Conservation (phyloP, 2,329 filamentous ascomycete species). For the Stenocarpella maydis region DNA sequence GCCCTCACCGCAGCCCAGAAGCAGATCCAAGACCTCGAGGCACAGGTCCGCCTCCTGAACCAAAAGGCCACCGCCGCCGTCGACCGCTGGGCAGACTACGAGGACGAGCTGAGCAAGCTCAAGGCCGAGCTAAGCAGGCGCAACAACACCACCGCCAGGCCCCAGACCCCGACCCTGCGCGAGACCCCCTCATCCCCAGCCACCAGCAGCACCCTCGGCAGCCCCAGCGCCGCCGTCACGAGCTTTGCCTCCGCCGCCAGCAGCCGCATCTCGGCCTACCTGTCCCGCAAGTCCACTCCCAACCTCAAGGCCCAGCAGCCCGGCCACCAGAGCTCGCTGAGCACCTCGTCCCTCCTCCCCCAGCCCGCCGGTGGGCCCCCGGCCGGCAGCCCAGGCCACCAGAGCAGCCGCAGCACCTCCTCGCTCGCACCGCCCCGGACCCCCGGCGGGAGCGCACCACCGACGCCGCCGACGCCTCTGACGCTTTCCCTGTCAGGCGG, state of each 20-base stretch:
- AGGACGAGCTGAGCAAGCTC: constrained; percentile 75
- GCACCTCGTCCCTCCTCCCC: constrained; percentile 29
- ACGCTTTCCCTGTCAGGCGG: constrained; percentile 33
- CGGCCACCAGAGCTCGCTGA: constrained; percentile 42
- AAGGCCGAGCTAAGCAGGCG: constrained; percentile 47
- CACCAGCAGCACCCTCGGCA: constrained; percentile 15
- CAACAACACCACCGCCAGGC: constrained; percentile 37
- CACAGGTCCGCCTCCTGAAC: constrained; percentile 74
- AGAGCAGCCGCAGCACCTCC: constrained; percentile 37
- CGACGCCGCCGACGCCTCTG: constrained; percentile 9
- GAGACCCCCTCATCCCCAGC: constrained; percentile 21
- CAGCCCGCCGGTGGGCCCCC: constrained; percentile 52
- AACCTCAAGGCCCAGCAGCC: constrained; percentile 50
- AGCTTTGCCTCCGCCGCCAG: constrained; percentile 45
- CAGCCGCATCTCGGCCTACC: constrained; percentile 43
- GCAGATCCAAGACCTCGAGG: constrained; percentile 73
- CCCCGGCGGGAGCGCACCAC: constrained; percentile 9
- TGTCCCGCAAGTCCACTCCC: constrained; percentile 43
- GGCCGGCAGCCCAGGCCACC: constrained; percentile 44
- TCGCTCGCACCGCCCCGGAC: constrained; percentile 20
- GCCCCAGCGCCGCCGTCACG: constrained; percentile 37
- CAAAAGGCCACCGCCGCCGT: constrained; percentile 73
- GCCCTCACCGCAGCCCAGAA: constrained; percentile 63
- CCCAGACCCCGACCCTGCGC: constrained; percentile 27
- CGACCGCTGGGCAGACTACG: constrained; percentile 78